Base-by-base conservation (phyloP, 78 protist species). In the Acrasis kona region DNA sequence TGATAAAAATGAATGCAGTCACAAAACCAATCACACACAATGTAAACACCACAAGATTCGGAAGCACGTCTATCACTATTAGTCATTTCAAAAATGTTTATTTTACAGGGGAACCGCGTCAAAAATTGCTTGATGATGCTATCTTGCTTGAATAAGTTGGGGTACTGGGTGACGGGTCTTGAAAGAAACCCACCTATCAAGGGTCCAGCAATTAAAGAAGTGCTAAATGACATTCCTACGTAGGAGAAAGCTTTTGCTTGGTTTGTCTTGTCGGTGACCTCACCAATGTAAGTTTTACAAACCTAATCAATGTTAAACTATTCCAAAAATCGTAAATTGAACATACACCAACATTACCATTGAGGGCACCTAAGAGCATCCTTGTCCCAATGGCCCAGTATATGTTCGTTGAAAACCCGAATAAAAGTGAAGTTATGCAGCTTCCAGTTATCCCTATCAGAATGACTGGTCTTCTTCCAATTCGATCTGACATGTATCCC, bases 201-300 rank as follows among this genome's bases (percentile, higher is more conserved):
- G 19, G 61, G 61, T 50, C 61, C 61, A 50, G 19, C 61, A n/a
- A 50, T 50, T 50, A n/a, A 50, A 19, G 19, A n/a, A 50, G 19
- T 50, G 19, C 19, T n/a, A n/a, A 50, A n/a, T 50, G 19, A n/a
- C 61, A 50, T 50, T 50, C 19, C 19, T 50, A 67, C 12, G 67
- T 29, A 12, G n/a, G 71, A 67, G 34, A 67, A 67, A 12, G 71
- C 71, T 12, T 34, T 12, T 12, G 71, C n/a, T 12, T 67, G 71
- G 34, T 67, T 67, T 12, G 71, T 67, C n/a, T 67, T n/a, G 34
- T 67, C 71, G 19, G 67, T 29, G 67, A 67, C n/a, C 34, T 67
- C 71, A 12, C 71, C 67, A 12, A 67, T 12, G 71, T 67, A 67
- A 12, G 71, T 67, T 12, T 67, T 67, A 34, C n/a, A n/a, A n/a